Percentiles rank a stretch among this genome's conserved stretches.
Evolutionary conservation across 495 filamentous ascomycete genomes (phyloP).

Genomic region (Podospora anserina): DNA sequence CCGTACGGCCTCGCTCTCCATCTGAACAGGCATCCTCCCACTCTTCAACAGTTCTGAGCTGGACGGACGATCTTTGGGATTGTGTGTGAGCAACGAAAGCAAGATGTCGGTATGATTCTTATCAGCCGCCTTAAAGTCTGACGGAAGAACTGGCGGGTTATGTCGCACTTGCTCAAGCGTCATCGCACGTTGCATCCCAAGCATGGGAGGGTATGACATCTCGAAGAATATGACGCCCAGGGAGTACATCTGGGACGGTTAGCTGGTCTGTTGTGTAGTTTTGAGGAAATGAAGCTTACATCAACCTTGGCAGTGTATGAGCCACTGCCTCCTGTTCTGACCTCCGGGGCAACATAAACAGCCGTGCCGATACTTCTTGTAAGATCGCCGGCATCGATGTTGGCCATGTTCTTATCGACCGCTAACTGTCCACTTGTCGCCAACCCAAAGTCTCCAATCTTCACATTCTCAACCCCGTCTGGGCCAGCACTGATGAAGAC

Average conservation of each 20-base stretch:
- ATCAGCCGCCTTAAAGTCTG: slow-evolving; percentile 70
- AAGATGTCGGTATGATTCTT: slow-evolving; percentile 73
- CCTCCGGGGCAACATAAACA: slow-evolving; percentile 90
- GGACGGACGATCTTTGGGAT: slow-evolving; percentile 77
- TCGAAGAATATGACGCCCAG: slow-evolving; percentile 97
- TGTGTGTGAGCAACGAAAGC: slow-evolving; percentile 73
- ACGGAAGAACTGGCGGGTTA: slow-evolving; percentile 63
- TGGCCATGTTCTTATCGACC: slow-evolving; percentile 62
- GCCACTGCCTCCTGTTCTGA: slow-evolving; percentile 66
- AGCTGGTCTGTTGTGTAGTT: not conserved
- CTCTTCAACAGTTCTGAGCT: slow-evolving; percentile 80
- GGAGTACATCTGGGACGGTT: slow-evolving; percentile 76
- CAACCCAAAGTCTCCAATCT: slow-evolving; percentile 94
- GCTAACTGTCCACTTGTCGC: slow-evolving; percentile 80
- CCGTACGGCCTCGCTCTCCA: slow-evolving; percentile 87
- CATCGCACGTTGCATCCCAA: slow-evolving; percentile 83
- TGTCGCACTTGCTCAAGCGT: slow-evolving; percentile 69
- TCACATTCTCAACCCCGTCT: slow-evolving; percentile 80
- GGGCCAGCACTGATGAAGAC: slow-evolving; percentile 68
- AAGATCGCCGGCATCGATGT: slow-evolving; percentile 48
- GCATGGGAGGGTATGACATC: slow-evolving; percentile 81
- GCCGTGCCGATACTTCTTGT: slow-evolving; percentile 93
- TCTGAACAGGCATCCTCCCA: slow-evolving; percentile 82
- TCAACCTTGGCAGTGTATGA: slow-evolving; percentile 92
- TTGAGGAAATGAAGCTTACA: slow-evolving; percentile 46